Base-by-base conservation (phyloP, 345 rosid species). In the Boechera stricta region DNA sequence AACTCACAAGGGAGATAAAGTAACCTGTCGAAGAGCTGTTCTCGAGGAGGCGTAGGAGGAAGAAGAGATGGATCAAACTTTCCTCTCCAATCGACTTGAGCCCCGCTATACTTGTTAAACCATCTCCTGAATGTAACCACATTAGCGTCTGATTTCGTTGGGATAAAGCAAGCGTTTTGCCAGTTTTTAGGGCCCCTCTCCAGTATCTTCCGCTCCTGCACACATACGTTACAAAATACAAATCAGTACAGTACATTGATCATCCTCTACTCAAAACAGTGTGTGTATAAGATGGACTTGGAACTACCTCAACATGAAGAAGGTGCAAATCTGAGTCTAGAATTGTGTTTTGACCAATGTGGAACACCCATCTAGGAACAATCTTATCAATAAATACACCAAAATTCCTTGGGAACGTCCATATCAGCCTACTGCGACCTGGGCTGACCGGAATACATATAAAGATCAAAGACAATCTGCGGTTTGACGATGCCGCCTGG, bases 371-470 rank as follows among this genome's bases (percentile, higher is more conserved):
- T 64, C 97, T 79, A 7, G 98, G 97, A 44, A 91, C 67, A 68
- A 94, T 77, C 82, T 82, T 86, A 63, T 94, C 96, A 10, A 90
- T 84, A 88, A 88, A 77, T 57, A 86, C 29, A 8, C 85, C 91
- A 41, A 90, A 88, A 26, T 94, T 85, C 76, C 97, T 86, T 0
- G 96, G 96, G 76, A 90, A 89, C 36, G 82, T 74, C 96, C 98
- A 94, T 73, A 94, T 88, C 76, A 91, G 76, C 83, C 96, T 90
- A 69, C 98, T 94, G 56, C 83, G 75, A 74, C 98, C 98, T 0
- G 98, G 96, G 61, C 94, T 91, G 38, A 94, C 96, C 1, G 97
- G 98, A 69, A 91, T 64, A 68, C 97, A 91, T n/a, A 94, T 81
- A 75, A 94, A 94, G 77, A 94, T 86, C 81, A 91, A 76, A 73